These are phyloP conservation scores for Bombardia bombarda DNA, from an alignment of 495 filamentous ascomycete species.

Conservation along the genomic window DNA sequence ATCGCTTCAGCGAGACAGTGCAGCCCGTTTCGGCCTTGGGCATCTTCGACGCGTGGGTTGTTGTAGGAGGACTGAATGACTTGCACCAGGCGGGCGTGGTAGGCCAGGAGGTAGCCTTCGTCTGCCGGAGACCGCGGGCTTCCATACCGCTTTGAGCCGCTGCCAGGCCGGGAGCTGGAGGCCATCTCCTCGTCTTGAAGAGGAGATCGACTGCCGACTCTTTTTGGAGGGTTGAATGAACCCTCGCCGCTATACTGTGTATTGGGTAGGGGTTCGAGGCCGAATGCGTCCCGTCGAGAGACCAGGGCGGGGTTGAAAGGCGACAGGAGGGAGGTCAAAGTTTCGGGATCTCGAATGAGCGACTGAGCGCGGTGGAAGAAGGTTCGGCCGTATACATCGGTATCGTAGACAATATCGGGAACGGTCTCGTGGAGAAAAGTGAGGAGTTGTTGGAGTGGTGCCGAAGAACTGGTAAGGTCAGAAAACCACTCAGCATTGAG, in stretches of 20 bases:
- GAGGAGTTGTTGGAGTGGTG: slow-evolving; percentile 22
- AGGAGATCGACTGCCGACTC: slow-evolving; percentile 2
- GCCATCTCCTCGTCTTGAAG: neutral
- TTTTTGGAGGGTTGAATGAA: slow-evolving; percentile 11
- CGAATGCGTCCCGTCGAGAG: slow-evolving; percentile 30
- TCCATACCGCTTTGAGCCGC: neutral
- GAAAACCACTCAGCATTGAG: slow-evolving; percentile 32
- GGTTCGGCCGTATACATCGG: slow-evolving; percentile 37
- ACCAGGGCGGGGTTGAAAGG: slow-evolving; percentile 5
- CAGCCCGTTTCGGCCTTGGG: slow-evolving; percentile 38
- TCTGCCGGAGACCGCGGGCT: neutral
- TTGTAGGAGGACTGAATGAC: slow-evolving; percentile 24
- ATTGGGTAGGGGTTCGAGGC: slow-evolving; percentile 11
- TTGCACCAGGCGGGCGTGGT: slow-evolving; percentile 26
- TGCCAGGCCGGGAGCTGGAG: neutral
- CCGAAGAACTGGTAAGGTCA: slow-evolving; percentile 5
- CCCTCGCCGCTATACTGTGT: neutral
- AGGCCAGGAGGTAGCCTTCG: slow-evolving; percentile 16
- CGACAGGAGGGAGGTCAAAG: slow-evolving; percentile 6
- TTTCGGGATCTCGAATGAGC: slow-evolving; percentile 8
- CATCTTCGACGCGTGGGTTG: slow-evolving; percentile 27
- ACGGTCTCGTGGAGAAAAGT: slow-evolving; percentile 9
- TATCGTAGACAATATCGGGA: slow-evolving; percentile 25
- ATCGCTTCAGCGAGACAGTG: slow-evolving; percentile 42
- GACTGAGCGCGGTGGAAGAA: slow-evolving; percentile 33